Percentiles rank a stretch among this genome's conserved stretches.
Evolutionary conservation across 2,329 filamentous ascomycete species (phyloP).

Genomic region (Pyricularia grisea): DNA sequence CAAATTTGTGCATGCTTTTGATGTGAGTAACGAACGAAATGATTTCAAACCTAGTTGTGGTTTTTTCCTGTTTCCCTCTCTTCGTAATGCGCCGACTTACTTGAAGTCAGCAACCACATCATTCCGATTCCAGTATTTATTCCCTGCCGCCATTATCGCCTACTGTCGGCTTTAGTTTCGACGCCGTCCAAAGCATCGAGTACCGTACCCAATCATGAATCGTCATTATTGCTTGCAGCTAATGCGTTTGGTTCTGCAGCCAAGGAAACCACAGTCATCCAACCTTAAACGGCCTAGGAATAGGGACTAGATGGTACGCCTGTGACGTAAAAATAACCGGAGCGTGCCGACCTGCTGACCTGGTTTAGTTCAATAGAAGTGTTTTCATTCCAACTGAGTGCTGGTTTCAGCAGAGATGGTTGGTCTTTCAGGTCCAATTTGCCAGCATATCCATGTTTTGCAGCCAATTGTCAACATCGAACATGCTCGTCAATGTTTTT

Average conservation of each 20-base stretch:
- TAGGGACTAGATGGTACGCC: neutral
- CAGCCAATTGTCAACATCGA: neutral
- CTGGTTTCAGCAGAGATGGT: neutral
- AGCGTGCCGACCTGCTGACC: slow-evolving; percentile 3
- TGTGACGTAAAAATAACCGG: slow-evolving; percentile 1
- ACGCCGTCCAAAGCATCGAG: neutral
- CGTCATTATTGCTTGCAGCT: neutral
- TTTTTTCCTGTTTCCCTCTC: neutral
- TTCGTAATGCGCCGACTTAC: neutral
- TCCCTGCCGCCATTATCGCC: slow-evolving; percentile 8
- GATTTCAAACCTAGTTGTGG: neutral
- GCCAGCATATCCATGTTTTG: neutral
- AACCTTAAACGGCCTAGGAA: neutral
- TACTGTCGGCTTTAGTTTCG: slow-evolving; percentile 13
- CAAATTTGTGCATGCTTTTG: neutral
- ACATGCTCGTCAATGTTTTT: neutral
- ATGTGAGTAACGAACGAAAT: neutral
- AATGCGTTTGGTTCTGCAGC: neutral
- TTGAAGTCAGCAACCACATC: neutral
- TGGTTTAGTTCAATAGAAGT: neutral
- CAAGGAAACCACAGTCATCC: neutral
- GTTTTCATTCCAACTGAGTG: neutral
- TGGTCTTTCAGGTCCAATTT: neutral
- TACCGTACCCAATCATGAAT: neutral
- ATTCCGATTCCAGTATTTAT: neutral